Percentiles rank a stretch among this genome's conserved stretches.
These are phyloP conservation scores for Xylaria intraflava DNA, from an alignment of 495 filamentous ascomycete species.

Conservation along the genomic window DNA sequence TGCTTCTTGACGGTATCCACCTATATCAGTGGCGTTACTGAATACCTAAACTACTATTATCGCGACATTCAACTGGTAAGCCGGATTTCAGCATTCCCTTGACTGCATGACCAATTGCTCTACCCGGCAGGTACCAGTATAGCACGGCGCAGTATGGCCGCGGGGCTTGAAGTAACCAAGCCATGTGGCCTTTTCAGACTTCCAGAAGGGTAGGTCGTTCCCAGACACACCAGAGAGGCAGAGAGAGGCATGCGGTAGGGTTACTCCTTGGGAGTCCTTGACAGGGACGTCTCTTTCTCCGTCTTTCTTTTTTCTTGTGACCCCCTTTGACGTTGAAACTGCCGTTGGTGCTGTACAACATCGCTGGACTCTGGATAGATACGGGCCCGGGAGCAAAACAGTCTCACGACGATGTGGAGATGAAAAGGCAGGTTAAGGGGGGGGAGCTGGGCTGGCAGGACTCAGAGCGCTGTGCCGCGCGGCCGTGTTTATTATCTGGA, in stretches of 20 bases:
- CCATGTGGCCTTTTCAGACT: conserved; percentile 25
- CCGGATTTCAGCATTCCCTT: conserved; percentile 5
- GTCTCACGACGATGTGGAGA: conserved; percentile 12
- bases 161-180: conserved; percentile 25
- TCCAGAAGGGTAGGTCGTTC: conserved; percentile 1
- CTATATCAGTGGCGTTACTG: no score
- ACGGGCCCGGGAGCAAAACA: conserved; percentile 14
- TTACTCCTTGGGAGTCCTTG: no score
- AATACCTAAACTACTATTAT: no score
- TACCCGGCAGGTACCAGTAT: neutral
- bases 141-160: neutral
- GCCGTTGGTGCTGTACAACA: conserved; percentile 11
- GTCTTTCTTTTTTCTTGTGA: neutral
- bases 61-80: no score
- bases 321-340: conserved; percentile 8
- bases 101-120: conserved; percentile 3
- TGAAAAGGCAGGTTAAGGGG: neutral
- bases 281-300: neutral
- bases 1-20: no score
- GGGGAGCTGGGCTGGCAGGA: neutral
- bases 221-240: no score
- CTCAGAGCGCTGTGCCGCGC: conserved; percentile 4
- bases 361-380: conserved; percentile 8
- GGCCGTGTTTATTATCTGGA: conserved; percentile 11
- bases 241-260: neutral